Evolutionary conservation across 140 eudicot genomes (phyloP), one percentile per base, ranked within the genome.

Genomic region (Anethum foeniculum): DNA sequence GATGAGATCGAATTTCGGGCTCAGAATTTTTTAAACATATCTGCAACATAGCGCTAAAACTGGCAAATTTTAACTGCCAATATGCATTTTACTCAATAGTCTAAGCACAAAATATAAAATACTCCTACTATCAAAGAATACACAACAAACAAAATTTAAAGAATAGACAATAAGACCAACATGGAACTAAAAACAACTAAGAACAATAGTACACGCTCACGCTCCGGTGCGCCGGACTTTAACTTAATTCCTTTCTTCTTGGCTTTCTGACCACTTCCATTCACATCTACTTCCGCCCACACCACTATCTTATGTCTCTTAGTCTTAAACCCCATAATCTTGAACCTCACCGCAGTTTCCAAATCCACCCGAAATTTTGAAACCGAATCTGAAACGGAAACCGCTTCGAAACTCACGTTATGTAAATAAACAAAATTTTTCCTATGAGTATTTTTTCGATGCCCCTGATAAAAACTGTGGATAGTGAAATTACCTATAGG

Each of bases 381-480:
- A 81, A 85, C 75, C 81, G 76, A n/a, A n/a, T n/a, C n/a, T n/a
- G n/a, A 34, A 34, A 34, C 3, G 1, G 38, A 76, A 41, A 86
- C 96, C 71, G 5, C 88, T 18, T 52, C 81, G 88, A 88, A 88
- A 51, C 90, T 89, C 83, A 85, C 69, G 13, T 85, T 87, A 7
- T 72, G 19, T 16, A 87, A 84, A 25, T 76, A 83, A 76, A 80
- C 80, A 83, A 80, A 51, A n/a, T 23, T 72, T 52, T 36, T 78
- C 88, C 97, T 81, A 79, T 48, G 88, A 38, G 98, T 48, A 1
- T 77, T 81, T 80, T 88, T 88, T 1, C 80, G 41, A 76, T 88
- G 93, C 60, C 98, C 98, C 81, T 94, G 99, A 79, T 90, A 82
- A 81, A 92, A 95, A 13, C 86, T 81, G 0, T 38, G 46, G n/a